Base-by-base conservation (phyloP, 768 basidiomycete species). In the Sarcomyxa edulis region DNA sequence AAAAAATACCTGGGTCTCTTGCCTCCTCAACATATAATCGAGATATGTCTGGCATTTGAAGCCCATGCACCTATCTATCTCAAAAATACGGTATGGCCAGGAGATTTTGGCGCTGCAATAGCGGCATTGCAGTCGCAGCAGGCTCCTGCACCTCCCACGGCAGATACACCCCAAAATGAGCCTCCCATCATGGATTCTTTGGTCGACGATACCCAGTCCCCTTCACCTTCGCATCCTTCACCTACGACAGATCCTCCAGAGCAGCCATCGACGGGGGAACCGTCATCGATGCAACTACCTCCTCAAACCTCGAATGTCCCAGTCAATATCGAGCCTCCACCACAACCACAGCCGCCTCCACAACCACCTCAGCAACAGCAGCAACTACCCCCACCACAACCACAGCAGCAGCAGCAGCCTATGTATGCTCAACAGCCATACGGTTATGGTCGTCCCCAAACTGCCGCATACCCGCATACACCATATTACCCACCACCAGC, bases 41-140 rank as follows among this genome's bases (percentile, higher is more conserved):
- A 87, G 48, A 77, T 89, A 50, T 88, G 83, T 54, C 67, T 89
- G 43, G 69, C 71, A 25, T 79, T 84, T 50, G 82, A 88, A 49
- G 55, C 76, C 7, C 72, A 87, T 64, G 77, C 79, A 10, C 78
- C 84, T 9, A 62, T 71, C 26, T 79, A 81, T 45, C 54, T 83
- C 37, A 80, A 75, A 57, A 67, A 66, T 40, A 63, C 76, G n/a
- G 61, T 88, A 58, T 88, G 85, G 85, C 85, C 85, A 8, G 58
- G 64, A 23, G 81, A 88, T 53, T 66, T 89, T 39, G 71, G 72
- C 40, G 73, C 71, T 35, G 79, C 78, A 32, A 83, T 86, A 44
- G 69, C 71, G 26, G 64, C 65, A 27, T 58, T 85, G 48, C 65
- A 65, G 42, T 36, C 35, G 23, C 31, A 35, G 16, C 20, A n/a